Base-by-base conservation (phyloP, 805 yeast genomes). In the Saturnispora kantuleensis region DNA sequence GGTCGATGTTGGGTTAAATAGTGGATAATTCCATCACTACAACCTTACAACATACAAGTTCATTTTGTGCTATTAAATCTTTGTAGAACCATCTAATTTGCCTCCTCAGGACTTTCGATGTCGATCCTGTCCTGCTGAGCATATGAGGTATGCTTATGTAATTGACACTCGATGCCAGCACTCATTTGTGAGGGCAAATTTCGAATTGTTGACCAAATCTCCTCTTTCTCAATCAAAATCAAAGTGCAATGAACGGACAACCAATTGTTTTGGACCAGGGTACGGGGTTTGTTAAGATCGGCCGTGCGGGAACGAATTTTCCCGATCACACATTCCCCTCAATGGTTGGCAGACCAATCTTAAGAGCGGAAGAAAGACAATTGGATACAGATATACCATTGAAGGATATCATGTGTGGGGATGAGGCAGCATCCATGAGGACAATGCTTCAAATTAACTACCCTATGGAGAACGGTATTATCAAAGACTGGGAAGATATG, bases 391-490 rank as follows among this genome's bases (percentile, higher is more conserved):
- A 76, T 50, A 71, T 81, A 35, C 93, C 85, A 57, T 81, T 93
- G 59, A 86, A 84, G 60, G 98, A 93, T 62, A 86, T 93, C 56
- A 93, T 93, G 98, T 89, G 96, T 58, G 98, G 98, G 52, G 83
- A 81, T 53, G 97, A 93, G 60, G 98, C 98, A 40, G 77, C 85
- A 52, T 84, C 84, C 26, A 95, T 85, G 31, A 78, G 98, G 56
- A 81, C 96, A 2, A 77, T 89, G 52, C 73, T 93, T 48, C 96
- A 93, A 66, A 78, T 93, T 46, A 80, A 89, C n/a, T 93, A 93
- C 59, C 98, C 98, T 10, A 89, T 93, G 97, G 98, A 93, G 66
- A 93, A 93, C 62, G 98, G 98, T 58, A 86, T 93, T 56, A 90
- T 93, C 62, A 83, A 81, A 60, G 87, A 89, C 64, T 93, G 98